Base-by-base conservation (phyloP, 768 basidiomycete genomes). In the Suillus bovinus region DNA sequence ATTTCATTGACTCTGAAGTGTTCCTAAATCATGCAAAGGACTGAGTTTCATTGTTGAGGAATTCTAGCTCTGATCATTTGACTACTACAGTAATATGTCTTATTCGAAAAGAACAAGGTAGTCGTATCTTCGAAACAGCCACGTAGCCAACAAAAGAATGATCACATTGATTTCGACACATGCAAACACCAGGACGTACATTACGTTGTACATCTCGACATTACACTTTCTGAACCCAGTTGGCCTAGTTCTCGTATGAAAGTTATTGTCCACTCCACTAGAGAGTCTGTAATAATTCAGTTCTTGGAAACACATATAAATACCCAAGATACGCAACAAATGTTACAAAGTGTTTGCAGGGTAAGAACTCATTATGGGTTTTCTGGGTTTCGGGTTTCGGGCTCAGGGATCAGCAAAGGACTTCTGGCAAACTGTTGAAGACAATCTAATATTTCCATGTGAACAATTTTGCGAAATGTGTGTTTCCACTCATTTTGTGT, bases 331-430 rank as follows among this genome's bases (percentile, higher is more conserved):
- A 56, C 38, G 14, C 57, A 24, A 61, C 39, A 60, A 50, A 54
- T 22, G 47, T 11, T 36, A 49, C 60, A 60, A 61, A 64, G 41
- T 50, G 42, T 36, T 53, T 36, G 41, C 29, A 46, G 67, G 73
- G 67, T 75, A 73, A n/a, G n/a, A n/a, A n/a, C n/a, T n/a, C n/a
- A n/a, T n/a, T n/a, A n/a, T n/a, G n/a, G n/a, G n/a, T n/a, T n/a
- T n/a, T n/a, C n/a, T n/a, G n/a, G n/a, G n/a, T n/a, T n/a, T n/a
- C n/a, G n/a, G n/a, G n/a, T n/a, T n/a, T n/a, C n/a, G n/a, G n/a
- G n/a, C n/a, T n/a, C n/a, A n/a, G n/a, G n/a, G n/a, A n/a, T n/a
- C n/a, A n/a, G n/a, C n/a, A n/a, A n/a, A n/a, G n/a, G n/a, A n/a
- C n/a, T n/a, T n/a, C n/a, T n/a, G n/a, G n/a, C n/a, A n/a, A n/a